Evolutionary conservation across 1,139 yeast species (phyloP), one percentile per base, ranked within the genome.

Genomic region (Yamadazyma dendronema): DNA sequence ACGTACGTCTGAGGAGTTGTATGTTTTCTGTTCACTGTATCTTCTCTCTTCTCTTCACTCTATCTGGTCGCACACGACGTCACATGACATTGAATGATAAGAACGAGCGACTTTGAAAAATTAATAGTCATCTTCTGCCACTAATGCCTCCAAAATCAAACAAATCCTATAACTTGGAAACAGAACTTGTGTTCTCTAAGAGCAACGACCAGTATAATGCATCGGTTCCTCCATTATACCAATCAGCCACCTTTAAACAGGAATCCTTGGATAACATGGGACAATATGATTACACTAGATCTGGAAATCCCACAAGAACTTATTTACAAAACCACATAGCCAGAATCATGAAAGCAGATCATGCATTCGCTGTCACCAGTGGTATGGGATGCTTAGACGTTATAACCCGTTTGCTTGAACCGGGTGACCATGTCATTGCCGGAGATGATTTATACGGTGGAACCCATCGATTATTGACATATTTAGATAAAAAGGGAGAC

Each of bases 361-460:
- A 82, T 38, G 79, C 88, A 2, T 81, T 74, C 52, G 95, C 95
- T 4, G 95, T 89, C 10, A 80, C 90, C 27, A 81, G 90, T 38
- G 97, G 97, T 22, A 89, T 89, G 97, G 85, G 95, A 7, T 89
- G 95, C 42, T 70, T 87, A 46, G 96, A 89, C 57, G 92, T 88
- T 22, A 84, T 89, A 39, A 76, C 85, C 28, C 72, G 90, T 38
- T 64, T 85, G 43, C 73, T 87, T 52, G 67, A 70, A 45, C 85
- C 92, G 7, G 87, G 94, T 24, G 92, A 85, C 57, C 84, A 84
- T 59, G 89, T 89, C 26, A 77, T 89, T 48, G 95, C 96, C 4
- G 97, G 97, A 36, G 94, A 86, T 55, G 97, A 89, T 56, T 73
- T 89, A 49, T 89, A 89, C 57, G 97, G 97, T 37, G 97, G 97